Base-by-base conservation (phyloP, 441 rosid species). In the Hura crepitans region DNA sequence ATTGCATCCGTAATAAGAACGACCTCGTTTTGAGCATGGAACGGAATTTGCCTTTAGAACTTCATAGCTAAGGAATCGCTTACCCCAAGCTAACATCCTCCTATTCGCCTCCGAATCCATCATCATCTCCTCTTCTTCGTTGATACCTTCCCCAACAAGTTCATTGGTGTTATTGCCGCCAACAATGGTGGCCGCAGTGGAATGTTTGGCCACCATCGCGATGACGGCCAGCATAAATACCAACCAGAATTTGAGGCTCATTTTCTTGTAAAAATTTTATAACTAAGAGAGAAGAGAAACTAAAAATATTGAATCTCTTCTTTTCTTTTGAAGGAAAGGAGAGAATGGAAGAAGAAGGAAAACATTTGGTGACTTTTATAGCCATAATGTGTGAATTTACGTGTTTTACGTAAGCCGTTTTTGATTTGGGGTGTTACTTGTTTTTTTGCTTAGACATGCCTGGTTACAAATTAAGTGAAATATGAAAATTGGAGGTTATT, bases 21-120 rank as follows among this genome's bases (percentile, higher is more conserved):
- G 25, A 22, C 71, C 62, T 4, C 71, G 50, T 23, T 18, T 54
- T 1, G 39, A 23, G 37, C 71, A 68, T 37, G 71, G 71, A 23
- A 23, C 39, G 6, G 5, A 0, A 37, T 42, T 43, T 6, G 71
- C 71, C 39, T 54, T 68, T 2, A 68, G 50, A 1, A 15, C 71
- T 5, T 18, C 49, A 54, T 68, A 68, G 49, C 71, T 54, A 22
- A 68, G 46, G 22, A 0, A 54, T 18, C 49, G 53, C n/a, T 42
- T 68, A 13, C 51, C 11, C 5, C 9, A 27, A 68, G 62, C 71
- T 35, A 68, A 42, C 5, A 68, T 15, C 31, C 71, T 25, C 1
- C 47, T 62, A 47, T 15, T 68, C n/a, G 61, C 39, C 53, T 51
- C 71, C 37, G 71, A 68, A 0, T 55, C 62, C 62, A 68, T 20